These are phyloP conservation scores for Knoxdaviesia proteae DNA, from an alignment of 2,329 filamentous ascomycete species.

Conservation along the genomic window DNA sequence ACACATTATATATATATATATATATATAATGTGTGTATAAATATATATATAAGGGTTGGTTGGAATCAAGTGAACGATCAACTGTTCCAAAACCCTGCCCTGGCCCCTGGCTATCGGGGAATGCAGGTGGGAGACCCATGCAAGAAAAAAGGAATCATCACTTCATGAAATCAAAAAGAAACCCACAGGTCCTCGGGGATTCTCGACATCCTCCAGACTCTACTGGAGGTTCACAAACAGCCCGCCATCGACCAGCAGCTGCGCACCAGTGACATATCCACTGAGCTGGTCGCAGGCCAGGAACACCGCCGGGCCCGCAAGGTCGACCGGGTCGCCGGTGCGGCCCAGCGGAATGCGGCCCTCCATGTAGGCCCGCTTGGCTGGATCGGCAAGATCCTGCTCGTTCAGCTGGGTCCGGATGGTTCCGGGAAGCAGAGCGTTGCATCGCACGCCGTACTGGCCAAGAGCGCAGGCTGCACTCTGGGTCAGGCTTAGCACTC, in stretches of 20 bases:
- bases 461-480: constrained; percentile 63
- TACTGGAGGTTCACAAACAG: constrained; percentile 77
- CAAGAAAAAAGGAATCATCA: too few species aligned
- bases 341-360: constrained; percentile 59
- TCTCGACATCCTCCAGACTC: constrained; percentile 5
- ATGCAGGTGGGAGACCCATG: too few species aligned
- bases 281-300: constrained; percentile 61
- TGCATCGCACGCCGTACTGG: constrained; percentile 56
- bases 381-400: constrained; percentile 52
- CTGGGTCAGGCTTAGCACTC: constrained; percentile 64
- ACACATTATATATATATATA: too few species aligned
- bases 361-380: constrained; percentile 62
- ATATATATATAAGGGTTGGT: too few species aligned
- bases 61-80: too few species aligned
- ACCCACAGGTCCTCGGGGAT: constrained; percentile 10
- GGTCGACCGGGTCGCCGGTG: constrained; percentile 49
- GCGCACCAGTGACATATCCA: constrained; percentile 62
- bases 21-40: too few species aligned
- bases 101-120: too few species aligned
- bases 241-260: constrained; percentile 72
- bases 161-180: neutral
- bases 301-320: constrained; percentile 72
- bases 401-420: constrained; percentile 73
- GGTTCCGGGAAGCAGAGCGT: constrained; percentile 65
- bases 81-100: too few species aligned